phyloP scores from a whole-genome alignment of 2,329 filamentous ascomycete species.

The Plectosphaerella sp. region DNA sequence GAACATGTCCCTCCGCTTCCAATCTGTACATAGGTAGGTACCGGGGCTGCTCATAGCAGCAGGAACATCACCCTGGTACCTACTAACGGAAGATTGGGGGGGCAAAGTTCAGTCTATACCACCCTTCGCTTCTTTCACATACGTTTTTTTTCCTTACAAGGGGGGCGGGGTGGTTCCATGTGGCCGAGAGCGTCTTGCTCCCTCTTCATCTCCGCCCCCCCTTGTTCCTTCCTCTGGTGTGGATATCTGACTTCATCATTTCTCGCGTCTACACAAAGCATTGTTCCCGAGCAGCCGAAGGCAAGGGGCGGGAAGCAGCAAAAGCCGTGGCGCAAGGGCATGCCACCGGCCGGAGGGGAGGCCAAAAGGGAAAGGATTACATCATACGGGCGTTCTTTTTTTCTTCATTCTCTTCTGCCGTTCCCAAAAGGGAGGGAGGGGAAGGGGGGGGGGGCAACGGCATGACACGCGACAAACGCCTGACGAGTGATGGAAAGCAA shows the following conservation, averaged over 20 bases:
- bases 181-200: not conserved
- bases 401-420: not conserved
- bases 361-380: not conserved
- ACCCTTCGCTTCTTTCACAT: not conserved
- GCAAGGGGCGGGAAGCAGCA: not conserved
- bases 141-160: not conserved
- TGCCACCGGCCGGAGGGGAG: not conserved
- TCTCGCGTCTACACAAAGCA: not conserved
- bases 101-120: not conserved
- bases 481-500: conserved; percentile 1
- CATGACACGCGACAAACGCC: conserved; percentile 1
- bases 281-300: not conserved
- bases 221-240: not conserved
- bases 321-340: not conserved
- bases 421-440: not conserved
- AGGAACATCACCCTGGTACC: not conserved
- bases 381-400: not conserved
- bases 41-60: not conserved
- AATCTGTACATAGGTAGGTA: not conserved
- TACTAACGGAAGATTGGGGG: not conserved
- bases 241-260: not conserved
- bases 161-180: conserved; percentile 2
- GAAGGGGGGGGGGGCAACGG: not conserved
- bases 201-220: not conserved
- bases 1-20: not conserved